Percentiles rank a stretch among this genome's conserved stretches.
Conservation (phyloP, 2,329 filamentous ascomycete species). For the Ophiostoma sp. region DNA sequence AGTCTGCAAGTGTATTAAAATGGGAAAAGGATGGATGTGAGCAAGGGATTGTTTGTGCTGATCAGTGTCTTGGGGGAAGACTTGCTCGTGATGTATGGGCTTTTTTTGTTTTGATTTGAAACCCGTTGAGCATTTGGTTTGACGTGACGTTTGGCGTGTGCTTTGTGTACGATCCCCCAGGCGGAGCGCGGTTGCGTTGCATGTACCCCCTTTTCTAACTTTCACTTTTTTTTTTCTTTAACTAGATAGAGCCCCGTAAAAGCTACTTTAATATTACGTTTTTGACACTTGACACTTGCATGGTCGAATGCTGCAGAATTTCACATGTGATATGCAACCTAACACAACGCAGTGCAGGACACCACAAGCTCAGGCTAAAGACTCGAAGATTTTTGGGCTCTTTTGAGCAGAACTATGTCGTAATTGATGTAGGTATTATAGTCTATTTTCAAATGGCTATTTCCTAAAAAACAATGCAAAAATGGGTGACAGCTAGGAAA, state of each 20-base stretch:
- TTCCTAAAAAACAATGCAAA: constrained; percentile 10
- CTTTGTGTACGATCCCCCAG: constrained; percentile 11
- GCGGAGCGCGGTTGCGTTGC: neutral
- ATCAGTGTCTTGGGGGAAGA: constrained; percentile 3
- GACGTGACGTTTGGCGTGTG: neutral
- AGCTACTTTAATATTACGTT: neutral
- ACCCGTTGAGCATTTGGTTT: neutral
- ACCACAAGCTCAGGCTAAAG: too few relatives aligned
- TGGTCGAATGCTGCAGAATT: neutral
- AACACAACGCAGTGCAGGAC: neutral
- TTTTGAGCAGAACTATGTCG: neutral
- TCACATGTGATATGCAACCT: neutral
- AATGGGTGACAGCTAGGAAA: constrained; percentile 6
- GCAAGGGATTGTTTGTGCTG: neutral
- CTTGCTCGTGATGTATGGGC: neutral
- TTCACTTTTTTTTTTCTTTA: neutral
- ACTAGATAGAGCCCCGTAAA: constrained; percentile 16
- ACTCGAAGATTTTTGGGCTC: neutral
- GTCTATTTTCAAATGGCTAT: constrained; percentile 15
- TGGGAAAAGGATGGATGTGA: neutral
- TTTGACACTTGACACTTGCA: neutral
- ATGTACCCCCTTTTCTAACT: neutral
- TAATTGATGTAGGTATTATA: neutral
- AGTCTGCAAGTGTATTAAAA: neutral
- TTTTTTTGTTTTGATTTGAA: constrained; percentile 13